phyloP scores from a whole-genome alignment of 2,329 filamentous ascomycete species.

The Hysterium pulicare region DNA sequence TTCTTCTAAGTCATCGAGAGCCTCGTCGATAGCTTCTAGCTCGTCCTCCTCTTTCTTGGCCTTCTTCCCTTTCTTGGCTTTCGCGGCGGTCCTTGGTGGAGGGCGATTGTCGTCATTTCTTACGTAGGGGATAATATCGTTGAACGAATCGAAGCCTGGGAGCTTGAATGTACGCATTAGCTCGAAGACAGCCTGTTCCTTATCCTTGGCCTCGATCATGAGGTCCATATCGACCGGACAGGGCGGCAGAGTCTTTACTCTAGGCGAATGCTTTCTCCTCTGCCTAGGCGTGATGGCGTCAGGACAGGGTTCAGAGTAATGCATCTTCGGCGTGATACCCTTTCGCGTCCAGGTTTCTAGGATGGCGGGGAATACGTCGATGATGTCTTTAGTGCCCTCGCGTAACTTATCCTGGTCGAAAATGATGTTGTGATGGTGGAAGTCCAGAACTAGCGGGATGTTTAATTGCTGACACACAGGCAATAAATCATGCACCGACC shows the following conservation, averaged over 20 bases:
- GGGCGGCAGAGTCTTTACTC: slow-evolving; percentile 76
- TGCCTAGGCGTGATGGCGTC: slow-evolving; percentile 75
- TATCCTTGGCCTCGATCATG: slow-evolving; percentile 99
- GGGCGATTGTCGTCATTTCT: slow-evolving; percentile 70
- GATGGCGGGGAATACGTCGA: slow-evolving; percentile 71
- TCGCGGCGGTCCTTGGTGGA: slow-evolving; percentile 37
- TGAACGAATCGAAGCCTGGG: slow-evolving; percentile 72
- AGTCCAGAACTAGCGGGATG: slow-evolving; percentile 89
- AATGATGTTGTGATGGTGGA: slow-evolving; percentile 92
- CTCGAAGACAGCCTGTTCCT: slow-evolving; percentile 94
- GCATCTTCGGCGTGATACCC: slow-evolving; percentile 89
- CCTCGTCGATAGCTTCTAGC: slow-evolving; percentile 36
- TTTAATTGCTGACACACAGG: slow-evolving; percentile 91
- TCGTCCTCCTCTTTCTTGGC: slow-evolving; percentile 39
- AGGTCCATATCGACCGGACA: slow-evolving; percentile 82
- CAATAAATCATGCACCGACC: slow-evolving; percentile 86
- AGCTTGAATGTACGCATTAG: slow-evolving; percentile 86
- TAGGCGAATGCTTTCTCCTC: slow-evolving; percentile 78
- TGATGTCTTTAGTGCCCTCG: slow-evolving; percentile 82
- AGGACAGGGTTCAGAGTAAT: slow-evolving; percentile 80
- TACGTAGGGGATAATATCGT: slow-evolving; percentile 73
- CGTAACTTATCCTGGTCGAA: slow-evolving; percentile 71
- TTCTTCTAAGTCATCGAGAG: slow-evolving; percentile 40
- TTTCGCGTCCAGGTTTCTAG: slow-evolving; percentile 80
- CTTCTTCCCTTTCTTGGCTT: slow-evolving; percentile 44